Percentiles rank a stretch among this genome's conserved stretches.
Evolutionary conservation across 2,329 filamentous ascomycete species (phyloP).

Genomic region (Arthroderma sp.): DNA sequence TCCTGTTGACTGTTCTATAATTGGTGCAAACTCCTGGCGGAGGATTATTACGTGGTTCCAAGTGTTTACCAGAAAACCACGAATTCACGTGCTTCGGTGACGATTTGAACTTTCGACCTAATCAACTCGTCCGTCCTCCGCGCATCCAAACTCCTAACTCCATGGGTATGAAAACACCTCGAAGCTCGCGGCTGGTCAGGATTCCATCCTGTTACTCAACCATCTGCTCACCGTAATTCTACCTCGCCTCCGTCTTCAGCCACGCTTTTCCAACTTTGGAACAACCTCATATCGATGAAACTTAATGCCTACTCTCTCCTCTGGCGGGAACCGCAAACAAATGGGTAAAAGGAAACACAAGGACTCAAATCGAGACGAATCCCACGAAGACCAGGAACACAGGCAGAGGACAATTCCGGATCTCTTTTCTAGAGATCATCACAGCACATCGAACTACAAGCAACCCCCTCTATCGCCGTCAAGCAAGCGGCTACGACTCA

Average conservation of each 20-base stretch:
- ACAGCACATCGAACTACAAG: conserved; percentile 15
- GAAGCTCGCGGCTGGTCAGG: not conserved
- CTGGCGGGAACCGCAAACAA: conserved; percentile 34
- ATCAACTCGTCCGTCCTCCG: not conserved
- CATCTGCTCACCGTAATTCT: not conserved
- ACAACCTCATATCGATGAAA: conserved; percentile 19
- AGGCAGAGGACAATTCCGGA: conserved; percentile 34
- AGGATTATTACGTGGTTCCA: not conserved
- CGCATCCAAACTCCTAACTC: not conserved
- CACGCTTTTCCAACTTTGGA: not conserved
- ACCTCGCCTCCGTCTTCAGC: not conserved
- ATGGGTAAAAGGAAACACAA: conserved; percentile 32
- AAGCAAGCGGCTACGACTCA: conserved; percentile 29
- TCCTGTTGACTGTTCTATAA: not conserved
- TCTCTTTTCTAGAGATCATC: conserved; percentile 29
- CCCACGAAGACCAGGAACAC: conserved; percentile 22
- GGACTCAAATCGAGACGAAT: conserved; percentile 19
- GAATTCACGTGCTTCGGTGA: not conserved
- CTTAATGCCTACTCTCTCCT: conserved; percentile 33
- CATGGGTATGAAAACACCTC: not conserved
- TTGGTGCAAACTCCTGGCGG: not conserved
- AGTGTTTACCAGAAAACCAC: not conserved
- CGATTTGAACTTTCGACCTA: not conserved
- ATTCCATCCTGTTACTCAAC: not conserved
- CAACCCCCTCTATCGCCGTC: conserved; percentile 22